Percentiles rank a stretch among this genome's conserved stretches.
phyloP scores from a whole-genome alignment of 2,329 filamentous ascomycete genomes.

The Arachnopeziza araneosa region DNA sequence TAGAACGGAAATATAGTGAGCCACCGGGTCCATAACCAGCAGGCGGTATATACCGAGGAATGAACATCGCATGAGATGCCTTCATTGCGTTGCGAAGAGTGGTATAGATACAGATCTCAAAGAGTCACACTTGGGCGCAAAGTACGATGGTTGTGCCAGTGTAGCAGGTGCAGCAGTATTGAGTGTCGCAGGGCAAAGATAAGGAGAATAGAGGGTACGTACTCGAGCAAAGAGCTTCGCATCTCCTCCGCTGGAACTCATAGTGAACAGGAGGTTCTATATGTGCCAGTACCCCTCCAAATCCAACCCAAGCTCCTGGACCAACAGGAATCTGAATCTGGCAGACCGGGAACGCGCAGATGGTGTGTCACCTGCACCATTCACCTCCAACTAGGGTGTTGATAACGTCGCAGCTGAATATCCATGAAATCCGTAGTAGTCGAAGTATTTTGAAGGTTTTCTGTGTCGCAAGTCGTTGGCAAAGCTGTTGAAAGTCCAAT shows the following conservation, averaged over 20 bases:
- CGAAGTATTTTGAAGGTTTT: not conserved
- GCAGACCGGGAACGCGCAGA: constrained; percentile 17
- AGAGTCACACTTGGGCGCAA: not conserved
- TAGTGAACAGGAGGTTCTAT: constrained; percentile 18
- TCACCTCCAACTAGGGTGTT: constrained; percentile 20
- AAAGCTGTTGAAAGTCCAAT: not conserved
- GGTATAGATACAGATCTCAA: not conserved
- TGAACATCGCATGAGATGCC: constrained; percentile 24
- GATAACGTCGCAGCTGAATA: constrained; percentile 11
- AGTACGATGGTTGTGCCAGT: not conserved
- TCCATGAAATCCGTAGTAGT: constrained; percentile 20
- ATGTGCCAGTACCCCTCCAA: constrained; percentile 26
- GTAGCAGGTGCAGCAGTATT: not conserved
- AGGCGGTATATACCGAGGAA: constrained; percentile 27
- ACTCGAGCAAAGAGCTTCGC: constrained; percentile 99
- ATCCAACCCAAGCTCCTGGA: constrained; percentile 11
- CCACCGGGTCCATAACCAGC: constrained; percentile 18
- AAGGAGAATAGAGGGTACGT: constrained; percentile 37
- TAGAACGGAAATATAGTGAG: constrained; percentile 33
- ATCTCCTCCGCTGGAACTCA: constrained; percentile 67
- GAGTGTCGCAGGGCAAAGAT: not conserved
- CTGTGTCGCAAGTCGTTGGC: constrained; percentile 8
- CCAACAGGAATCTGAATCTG: constrained; percentile 24
- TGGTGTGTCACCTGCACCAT: constrained; percentile 23
- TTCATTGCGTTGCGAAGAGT: not conserved